Base-by-base conservation (phyloP, 768 basidiomycete genomes). In the Antrodiella citrinella region DNA sequence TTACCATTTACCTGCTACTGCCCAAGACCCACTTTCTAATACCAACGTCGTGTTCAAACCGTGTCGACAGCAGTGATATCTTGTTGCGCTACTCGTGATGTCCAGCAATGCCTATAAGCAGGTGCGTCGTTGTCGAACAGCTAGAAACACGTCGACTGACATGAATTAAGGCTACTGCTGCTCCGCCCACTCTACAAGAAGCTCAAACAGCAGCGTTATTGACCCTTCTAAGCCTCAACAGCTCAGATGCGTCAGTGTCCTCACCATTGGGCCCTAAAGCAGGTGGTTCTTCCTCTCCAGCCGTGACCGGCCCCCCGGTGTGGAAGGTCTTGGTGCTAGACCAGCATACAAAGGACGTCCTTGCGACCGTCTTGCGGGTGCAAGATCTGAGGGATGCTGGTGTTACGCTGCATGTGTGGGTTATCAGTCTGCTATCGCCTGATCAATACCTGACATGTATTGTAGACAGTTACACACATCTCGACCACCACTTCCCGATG, bases 281-380 rank as follows among this genome's bases (percentile, higher is more conserved):
- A 26, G 71, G 84, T 12, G 64, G 72, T n/a, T 62, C 72, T 51
- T 84, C 81, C 57, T 65, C 72, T 2, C 69, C 80, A 1, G 66
- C 75, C 4, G 66, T 75, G 22, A 73, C 76, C 11, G 81, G 78
- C 0, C 89, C 91, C 24, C 82, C 91, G 4, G 83, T 96, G 3
- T 99, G 96, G 95, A 99, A 99, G 67, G 84, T 98, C 12, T 72
- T 99, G 9, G 85, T 99, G 1, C 72, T 99, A 49, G 96, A 99
- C 66, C 91, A 96, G 61, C 79, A 86, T 58, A 95, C 92, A 20
- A 96, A 98, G 66, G 96, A 98, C 65, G 84, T 98, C 19, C 75
- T 99, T 30, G 96, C 96, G 13, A 98, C 95, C 1, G 87, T 92
- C 18, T 70, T 99, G 56, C 82, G 94, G 48, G 96, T 99, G 4